Percentiles rank a stretch among this genome's conserved stretches.
These are phyloP conservation scores for Tylopilus intermedius DNA, from an alignment of 768 basidiomycete genomes.

Conservation along the genomic window DNA sequence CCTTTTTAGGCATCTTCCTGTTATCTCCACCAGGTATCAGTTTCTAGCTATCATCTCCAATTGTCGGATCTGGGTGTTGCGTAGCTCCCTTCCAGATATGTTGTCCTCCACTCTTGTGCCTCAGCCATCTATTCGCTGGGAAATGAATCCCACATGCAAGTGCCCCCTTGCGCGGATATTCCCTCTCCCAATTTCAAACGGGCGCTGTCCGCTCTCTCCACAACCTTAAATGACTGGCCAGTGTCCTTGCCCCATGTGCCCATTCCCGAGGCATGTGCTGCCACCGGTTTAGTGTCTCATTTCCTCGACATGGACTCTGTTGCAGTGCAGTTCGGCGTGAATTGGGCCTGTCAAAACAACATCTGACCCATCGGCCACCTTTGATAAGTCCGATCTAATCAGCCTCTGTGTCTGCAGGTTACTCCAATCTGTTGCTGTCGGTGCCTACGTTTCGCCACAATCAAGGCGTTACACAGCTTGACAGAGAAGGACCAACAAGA, in stretches of 20 bases:
- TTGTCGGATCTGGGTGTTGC: constrained; percentile 29
- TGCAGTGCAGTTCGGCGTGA: constrained; percentile 4
- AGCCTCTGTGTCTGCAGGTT: constrained; percentile 1
- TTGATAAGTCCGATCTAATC: background rate
- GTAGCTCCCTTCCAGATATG: constrained; percentile 24
- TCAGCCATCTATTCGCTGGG: constrained; percentile 8
- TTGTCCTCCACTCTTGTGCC: constrained; percentile 26
- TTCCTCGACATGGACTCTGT: constrained; percentile 25
- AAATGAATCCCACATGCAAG: constrained; percentile 17
- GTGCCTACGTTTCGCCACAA: constrained; percentile 9
- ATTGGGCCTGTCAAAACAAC: constrained; percentile 6
- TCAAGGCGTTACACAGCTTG: constrained; percentile 9
- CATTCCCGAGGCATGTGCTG: constrained; percentile 4
- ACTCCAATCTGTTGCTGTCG: constrained; percentile 2
- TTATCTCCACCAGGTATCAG: constrained; percentile 33
- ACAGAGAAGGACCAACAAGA: background rate
- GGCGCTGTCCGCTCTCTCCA: constrained; percentile 9
- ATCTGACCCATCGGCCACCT: constrained; percentile 2
- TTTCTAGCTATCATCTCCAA: constrained; percentile 15
- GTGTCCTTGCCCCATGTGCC: constrained; percentile 7
- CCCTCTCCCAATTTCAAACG: constrained; percentile 23
- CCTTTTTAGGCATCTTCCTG: constrained; percentile 24
- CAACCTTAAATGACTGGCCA: constrained; percentile 14
- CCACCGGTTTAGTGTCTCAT: constrained; percentile 10
- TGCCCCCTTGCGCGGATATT: constrained; percentile 13